Evolutionary conservation across 2,329 filamentous ascomycete genomes (phyloP), one percentile per base, ranked within the genome.

Genomic region (Diaporthe batatas): DNA sequence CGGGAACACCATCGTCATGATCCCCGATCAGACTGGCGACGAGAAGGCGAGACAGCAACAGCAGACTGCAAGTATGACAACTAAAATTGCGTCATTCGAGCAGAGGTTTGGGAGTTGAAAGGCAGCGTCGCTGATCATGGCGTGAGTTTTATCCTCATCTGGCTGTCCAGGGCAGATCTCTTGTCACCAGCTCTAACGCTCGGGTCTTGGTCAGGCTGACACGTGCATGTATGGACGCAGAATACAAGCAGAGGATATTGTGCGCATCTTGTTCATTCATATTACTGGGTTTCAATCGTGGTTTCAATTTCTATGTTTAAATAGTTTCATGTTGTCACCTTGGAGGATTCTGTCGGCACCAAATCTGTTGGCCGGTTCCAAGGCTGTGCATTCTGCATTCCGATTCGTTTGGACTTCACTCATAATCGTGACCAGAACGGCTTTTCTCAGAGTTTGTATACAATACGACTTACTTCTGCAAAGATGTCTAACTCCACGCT

Each of bases 1-100:
- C 14, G 62, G 62, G 1, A 67, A 67, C n/a, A 67, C 62, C 29
- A 67, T 67, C 14, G 62, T 67, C 21, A 25, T 67, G 62, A 49
- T 67, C 2, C 62, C 62, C 32, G 62, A 67, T 14, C 62, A 67
- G 10, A 67, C 62, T 7, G 62, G 47, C 14, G 62, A 67, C 47
- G 62, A 67, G n/a, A 39, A 36, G 11, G 47, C 44, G 21, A 53
- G 62, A 21, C 32, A 29, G 6, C 32, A 67, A 51, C 47, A 67
- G 47, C 62, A 67, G n/a, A 53, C 47, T 39, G 47, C 62, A 3
- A 53, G 44, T n/a, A 67, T 67, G 18, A 49, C 62, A 39, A 67
- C 62, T 1, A 39, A 53, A 14, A 67, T 67, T 53, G 47, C 47
- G 14, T 67, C 62, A 10, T 67, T 67, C 16, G 62, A 67, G n/a